These are phyloP conservation scores for Pseudogymnoascus sp. DNA, from an alignment of 2,329 filamentous ascomycete species.

Conservation along the genomic window DNA sequence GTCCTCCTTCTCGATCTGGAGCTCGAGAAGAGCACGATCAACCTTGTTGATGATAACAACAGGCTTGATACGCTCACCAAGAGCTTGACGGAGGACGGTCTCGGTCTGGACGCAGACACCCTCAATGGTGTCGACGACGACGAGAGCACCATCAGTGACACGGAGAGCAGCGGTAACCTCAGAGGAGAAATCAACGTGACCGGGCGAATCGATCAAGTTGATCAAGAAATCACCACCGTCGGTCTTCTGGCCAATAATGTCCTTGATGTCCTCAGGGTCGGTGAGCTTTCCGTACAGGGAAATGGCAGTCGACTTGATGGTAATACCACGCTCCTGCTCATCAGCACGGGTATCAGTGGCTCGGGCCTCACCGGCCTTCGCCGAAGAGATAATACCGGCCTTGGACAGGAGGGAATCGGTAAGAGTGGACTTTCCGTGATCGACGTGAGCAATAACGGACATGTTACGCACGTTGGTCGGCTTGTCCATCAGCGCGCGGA, in stretches of 20 bases:
- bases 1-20: constrained; percentile 98
- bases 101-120: constrained; percentile 99
- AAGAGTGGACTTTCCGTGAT: constrained; percentile 99
- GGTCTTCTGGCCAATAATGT: constrained; percentile 80
- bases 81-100: constrained; percentile 97
- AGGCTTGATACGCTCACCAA: constrained; percentile 99
- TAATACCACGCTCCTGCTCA: constrained; percentile 99
- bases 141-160: constrained; percentile 98
- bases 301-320: constrained; percentile 99
- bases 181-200: constrained; percentile 99
- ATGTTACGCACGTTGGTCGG: constrained; percentile 80
- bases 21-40: constrained; percentile 97
- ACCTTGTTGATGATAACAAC: constrained; percentile 99
- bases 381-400: constrained; percentile 98
- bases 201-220: constrained; percentile 99
- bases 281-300: constrained; percentile 85
- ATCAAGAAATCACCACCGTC: constrained; percentile 96
- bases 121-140: constrained; percentile 99
- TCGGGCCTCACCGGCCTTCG: constrained; percentile 91
- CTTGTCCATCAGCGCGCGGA: constrained; percentile 71
- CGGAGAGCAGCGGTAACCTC: constrained; percentile 98
- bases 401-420: constrained; percentile 99
- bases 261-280: constrained; percentile 82
- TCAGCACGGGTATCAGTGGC: constrained; percentile 96
- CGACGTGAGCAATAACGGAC: constrained; percentile 99